Conservation (phyloP, 768 basidiomycete species). For the Rhodotorula taiwanensis region DNA sequence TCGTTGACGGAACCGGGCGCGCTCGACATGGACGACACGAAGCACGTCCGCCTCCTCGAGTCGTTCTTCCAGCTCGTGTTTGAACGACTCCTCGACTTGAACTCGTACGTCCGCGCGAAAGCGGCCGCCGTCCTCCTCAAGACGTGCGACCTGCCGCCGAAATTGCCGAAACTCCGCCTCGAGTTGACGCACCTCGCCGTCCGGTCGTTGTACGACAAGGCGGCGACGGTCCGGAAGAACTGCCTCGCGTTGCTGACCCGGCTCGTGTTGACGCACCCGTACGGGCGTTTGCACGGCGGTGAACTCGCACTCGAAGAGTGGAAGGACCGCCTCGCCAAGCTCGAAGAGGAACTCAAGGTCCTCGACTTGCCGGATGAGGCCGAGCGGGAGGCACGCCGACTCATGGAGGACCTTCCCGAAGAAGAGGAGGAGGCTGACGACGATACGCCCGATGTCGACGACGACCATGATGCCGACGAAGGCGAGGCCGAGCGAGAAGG, state of each 20-base stretch:
- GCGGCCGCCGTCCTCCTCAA: conserved; percentile 69
- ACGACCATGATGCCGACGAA: conserved; percentile 47
- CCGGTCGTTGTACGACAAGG: conserved; percentile 79
- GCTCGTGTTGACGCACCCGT: conserved; percentile 80
- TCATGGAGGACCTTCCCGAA: conserved; percentile 54
- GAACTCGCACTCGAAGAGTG: conserved; percentile 64
- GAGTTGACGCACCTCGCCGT: conserved; percentile 69
- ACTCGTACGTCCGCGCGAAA: conserved; percentile 84
- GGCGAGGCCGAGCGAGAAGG: conserved; percentile 46
- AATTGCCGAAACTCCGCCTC: conserved; percentile 80
- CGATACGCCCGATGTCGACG: conserved; percentile 44
- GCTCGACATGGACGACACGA: conserved; percentile 38
- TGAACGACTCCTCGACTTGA: conserved; percentile 57
- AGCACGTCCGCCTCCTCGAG: conserved; percentile 56
- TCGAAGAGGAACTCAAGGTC: conserved; percentile 60
- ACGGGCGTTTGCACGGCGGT: conserved; percentile 75
- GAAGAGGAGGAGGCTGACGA: conserved; percentile 38
- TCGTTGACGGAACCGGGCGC: conserved; percentile 54
- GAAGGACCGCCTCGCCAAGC: conserved; percentile 62
- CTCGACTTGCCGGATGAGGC: conserved; percentile 55
- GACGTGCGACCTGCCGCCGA: conserved; percentile 66
- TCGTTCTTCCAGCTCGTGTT: conserved; percentile 57
- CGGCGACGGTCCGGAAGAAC: conserved; percentile 73
- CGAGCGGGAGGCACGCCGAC: conserved; percentile 45
- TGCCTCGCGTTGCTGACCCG: conserved; percentile 68